These are phyloP conservation scores for Endocalyx cinctus DNA, from an alignment of 2,329 filamentous ascomycete genomes.

Conservation along the genomic window DNA sequence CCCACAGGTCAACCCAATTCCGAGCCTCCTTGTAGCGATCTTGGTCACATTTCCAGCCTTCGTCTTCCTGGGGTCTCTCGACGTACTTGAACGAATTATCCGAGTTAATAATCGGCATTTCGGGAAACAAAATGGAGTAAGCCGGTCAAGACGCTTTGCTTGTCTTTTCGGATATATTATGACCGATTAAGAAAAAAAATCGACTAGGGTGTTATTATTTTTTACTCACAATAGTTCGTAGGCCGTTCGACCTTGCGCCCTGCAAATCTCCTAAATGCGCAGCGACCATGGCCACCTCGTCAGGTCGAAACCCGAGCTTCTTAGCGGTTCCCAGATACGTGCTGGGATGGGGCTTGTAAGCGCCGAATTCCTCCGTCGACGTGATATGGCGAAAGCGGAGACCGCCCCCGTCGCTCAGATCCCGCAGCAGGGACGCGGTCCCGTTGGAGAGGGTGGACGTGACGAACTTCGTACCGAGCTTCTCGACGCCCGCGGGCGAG, in stretches of 20 bases:
- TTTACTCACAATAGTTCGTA: conserved; percentile 66
- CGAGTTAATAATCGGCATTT: no score
- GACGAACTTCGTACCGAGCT: conserved; percentile 47
- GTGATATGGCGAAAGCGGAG: conserved; percentile 60
- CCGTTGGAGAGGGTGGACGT: conserved; percentile 73
- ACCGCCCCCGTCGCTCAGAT: conserved; percentile 54
- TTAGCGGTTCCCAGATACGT: conserved; percentile 66
- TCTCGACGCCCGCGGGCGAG: conserved; percentile 48
- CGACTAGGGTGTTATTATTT: no score
- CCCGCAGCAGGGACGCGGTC: conserved; percentile 60
- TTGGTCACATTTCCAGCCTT: conserved; percentile 30
- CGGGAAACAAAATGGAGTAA: no score
- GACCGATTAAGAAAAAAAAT: no score
- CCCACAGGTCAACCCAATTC: conserved; percentile 63
- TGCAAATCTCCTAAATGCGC: conserved; percentile 67
- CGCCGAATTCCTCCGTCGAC: conserved; percentile 65
- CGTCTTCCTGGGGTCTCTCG: neutral
- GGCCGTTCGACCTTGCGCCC: conserved; percentile 58
- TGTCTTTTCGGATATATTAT: no score
- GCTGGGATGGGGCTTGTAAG: conserved; percentile 67
- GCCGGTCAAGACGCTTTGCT: no score
- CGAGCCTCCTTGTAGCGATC: conserved; percentile 48
- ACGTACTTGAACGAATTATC: no score
- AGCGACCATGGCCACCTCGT: conserved; percentile 71
- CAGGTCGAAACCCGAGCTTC: conserved; percentile 50